Base-by-base conservation (phyloP, 176 grass and related monocot species). In the Dendrocalamus sinicus region DNA sequence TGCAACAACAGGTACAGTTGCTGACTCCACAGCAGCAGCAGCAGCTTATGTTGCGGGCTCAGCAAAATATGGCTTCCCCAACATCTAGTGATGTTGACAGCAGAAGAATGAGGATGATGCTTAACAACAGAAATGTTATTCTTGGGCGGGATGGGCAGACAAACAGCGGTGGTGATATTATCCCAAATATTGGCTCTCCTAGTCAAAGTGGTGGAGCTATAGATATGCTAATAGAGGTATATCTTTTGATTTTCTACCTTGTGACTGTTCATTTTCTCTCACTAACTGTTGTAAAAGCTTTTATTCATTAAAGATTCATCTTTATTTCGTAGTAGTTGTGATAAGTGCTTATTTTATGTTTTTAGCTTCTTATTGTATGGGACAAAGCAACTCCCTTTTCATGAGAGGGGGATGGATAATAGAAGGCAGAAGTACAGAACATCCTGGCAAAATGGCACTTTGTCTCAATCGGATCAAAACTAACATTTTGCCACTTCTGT, bases 151-250 rank as follows among this genome's bases (percentile, higher is more conserved):
- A 94, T 85, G 93, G 93, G 12, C 91, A 90, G 67, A 74, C 93
- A 91, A 95, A 78, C 67, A 87, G 79, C 53, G 86, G 87, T 47
- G 79, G 84, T 72, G 93, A 95, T 83, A 86, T 92, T 73, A 85
- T 93, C 72, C 81, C 91, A 67, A 95, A 91, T 91, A 85, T 89
- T 59, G 93, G 86, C 19, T 95, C 93, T 76, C 91, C 93, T 51
- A 89, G 91, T 88, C 93, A 89, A 87, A 93, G 81, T 85, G 80
- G 89, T 62, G 83, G 91, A 66, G 93, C 93, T 68, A 79, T 92
- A 73, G 93, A 95, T 79, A 91, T 93, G 61, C 80, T 95, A 61
- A 93, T 95, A 78, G 93, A 95, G 91, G 93, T 95, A 77, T 35
- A 67, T 44, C 22, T 77, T 80, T 82, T 86, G 48, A 40, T 24